Evolutionary conservation across 176 grass and related monocot species (phyloP).

Genomic region (Aegilops bicornis): DNA sequence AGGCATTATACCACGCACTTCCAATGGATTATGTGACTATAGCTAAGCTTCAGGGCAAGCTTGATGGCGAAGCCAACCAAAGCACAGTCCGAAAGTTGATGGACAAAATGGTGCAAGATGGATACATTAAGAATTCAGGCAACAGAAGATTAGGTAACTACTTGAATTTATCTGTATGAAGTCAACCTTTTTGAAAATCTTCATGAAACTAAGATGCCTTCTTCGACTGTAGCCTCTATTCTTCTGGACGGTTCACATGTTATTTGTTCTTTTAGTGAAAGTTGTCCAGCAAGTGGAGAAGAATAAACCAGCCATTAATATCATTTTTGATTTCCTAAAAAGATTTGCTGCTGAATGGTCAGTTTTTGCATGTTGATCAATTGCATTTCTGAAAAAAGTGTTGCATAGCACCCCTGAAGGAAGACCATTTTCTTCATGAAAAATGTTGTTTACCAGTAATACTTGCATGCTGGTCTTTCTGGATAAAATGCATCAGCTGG

Average conservation of each 20-base stretch:
- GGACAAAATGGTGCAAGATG: slow-evolving; percentile 93
- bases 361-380: background rate
- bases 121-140: slow-evolving; percentile 76
- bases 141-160: slow-evolving; percentile 88
- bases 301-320: background rate
- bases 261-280: background rate
- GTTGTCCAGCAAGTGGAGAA: background rate
- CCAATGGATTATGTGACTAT: slow-evolving; percentile 89
- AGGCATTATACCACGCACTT: slow-evolving; percentile 91
- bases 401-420: background rate
- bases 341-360: background rate
- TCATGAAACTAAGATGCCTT: background rate
- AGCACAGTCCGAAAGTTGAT: slow-evolving; percentile 74
- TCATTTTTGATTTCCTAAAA: background rate
- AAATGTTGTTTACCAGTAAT: background rate
- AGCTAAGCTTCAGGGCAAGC: slow-evolving; percentile 80
- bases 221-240: slow-evolving; percentile 9
- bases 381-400: slow-evolving; percentile 3
- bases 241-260: background rate
- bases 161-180: slow-evolving; percentile 3
- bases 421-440: slow-evolving; percentile 3
- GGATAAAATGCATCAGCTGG: background rate
- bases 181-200: background rate
- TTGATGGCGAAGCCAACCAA: slow-evolving; percentile 78
- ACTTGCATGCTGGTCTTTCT: slow-evolving; percentile 1